Evolutionary conservation across 371 early-diverging fungal species (phyloP).

Genomic region (Lichtheimia ornata): DNA sequence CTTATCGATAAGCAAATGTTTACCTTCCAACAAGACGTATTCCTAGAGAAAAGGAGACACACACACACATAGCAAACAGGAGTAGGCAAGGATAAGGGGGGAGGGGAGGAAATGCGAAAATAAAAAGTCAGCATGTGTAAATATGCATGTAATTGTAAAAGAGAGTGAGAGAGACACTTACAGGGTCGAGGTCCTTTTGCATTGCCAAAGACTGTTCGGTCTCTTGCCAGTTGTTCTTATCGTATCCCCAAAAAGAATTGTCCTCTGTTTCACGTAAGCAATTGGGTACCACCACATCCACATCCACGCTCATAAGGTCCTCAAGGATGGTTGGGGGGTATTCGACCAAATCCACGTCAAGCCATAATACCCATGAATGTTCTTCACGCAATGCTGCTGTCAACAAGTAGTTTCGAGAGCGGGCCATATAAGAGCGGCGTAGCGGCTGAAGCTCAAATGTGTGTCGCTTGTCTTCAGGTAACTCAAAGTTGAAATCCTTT

Average conservation of each 20-base stretch:
- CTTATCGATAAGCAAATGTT: slow-evolving; percentile 12
- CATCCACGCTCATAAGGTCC: slow-evolving; percentile 54
- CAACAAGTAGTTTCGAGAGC: slow-evolving; percentile 58
- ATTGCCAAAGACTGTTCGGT: slow-evolving; percentile 54
- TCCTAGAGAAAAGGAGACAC: slow-evolving; percentile 15
- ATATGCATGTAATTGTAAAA: not conserved
- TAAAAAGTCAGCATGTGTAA: not conserved
- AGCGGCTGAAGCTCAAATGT: slow-evolving; percentile 52
- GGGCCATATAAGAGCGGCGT: slow-evolving; percentile 61
- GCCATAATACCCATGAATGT: slow-evolving; percentile 62
- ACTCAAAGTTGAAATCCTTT: slow-evolving; percentile 59
- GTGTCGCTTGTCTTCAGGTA: slow-evolving; percentile 53
- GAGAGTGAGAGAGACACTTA: slow-evolving; percentile 8
- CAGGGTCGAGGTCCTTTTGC: slow-evolving; percentile 49
- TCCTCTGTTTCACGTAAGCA: slow-evolving; percentile 54
- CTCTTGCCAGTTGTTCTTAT: slow-evolving; percentile 74
- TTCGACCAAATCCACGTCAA: slow-evolving; percentile 60
- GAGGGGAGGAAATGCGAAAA: not conserved
- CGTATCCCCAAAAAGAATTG: slow-evolving; percentile 58
- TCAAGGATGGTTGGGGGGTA: slow-evolving; percentile 55
- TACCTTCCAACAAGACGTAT: slow-evolving; percentile 46
- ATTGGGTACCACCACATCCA: slow-evolving; percentile 61
- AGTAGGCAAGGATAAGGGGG: not conserved
- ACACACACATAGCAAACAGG: not conserved
- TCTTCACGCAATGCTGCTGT: slow-evolving; percentile 50